A percentile compares a stretch with the other conserved stretches of the same genome.
Evolutionary conservation across 805 yeast species (phyloP).

Genomic region (Pichia californica): DNA sequence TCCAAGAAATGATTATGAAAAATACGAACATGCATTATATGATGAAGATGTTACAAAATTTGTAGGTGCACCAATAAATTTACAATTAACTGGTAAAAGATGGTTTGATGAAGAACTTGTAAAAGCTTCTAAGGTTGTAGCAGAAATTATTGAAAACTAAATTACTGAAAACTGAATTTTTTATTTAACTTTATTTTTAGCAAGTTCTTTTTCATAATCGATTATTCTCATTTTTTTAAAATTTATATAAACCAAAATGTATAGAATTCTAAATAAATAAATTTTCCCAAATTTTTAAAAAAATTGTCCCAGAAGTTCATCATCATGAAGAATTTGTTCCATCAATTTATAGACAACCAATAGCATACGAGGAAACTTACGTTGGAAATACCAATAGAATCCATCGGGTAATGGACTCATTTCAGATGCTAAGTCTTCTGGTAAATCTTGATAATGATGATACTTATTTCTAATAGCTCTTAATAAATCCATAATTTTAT

Average conservation of each 20-base stretch:
- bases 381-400: constrained; percentile 68
- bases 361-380: constrained; percentile 70
- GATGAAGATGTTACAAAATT: constrained; percentile 32
- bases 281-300: no score
- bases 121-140: constrained; percentile 38
- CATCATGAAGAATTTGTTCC: constrained; percentile 49
- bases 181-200: no score
- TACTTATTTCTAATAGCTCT: constrained; percentile 89
- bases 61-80: constrained; percentile 42
- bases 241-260: no score
- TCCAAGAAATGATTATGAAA: constrained; percentile 36
- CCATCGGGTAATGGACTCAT: constrained; percentile 84
- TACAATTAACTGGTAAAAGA: constrained; percentile 45
- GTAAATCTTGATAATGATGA: constrained; percentile 91
- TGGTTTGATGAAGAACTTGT: constrained; percentile 44
- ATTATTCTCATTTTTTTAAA: no score
- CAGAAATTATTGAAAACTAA: constrained; percentile 24
- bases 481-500: constrained; percentile 74
- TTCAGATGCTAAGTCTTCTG: constrained; percentile 50
- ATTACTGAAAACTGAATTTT: no score
- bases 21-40: constrained; percentile 28
- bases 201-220: no score
- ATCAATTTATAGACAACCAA: constrained; percentile 68
- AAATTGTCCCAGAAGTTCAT: constrained; percentile 36
- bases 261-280: not conserved